phyloP scores from a whole-genome alignment of 2,329 filamentous ascomycete species.

The Pseudocercospora ulei region DNA sequence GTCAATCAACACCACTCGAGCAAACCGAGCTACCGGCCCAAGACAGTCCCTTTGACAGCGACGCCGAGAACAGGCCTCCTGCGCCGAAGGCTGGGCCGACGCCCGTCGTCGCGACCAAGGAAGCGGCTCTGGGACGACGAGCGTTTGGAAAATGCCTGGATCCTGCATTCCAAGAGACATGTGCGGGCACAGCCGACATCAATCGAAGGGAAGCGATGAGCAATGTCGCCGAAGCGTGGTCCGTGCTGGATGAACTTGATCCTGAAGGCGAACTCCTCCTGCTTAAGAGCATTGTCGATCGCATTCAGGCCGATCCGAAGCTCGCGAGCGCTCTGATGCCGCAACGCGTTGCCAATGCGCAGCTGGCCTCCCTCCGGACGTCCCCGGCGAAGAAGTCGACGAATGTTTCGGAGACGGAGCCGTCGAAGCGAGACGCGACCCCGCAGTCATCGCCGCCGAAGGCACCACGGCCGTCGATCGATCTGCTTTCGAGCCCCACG shows the following conservation, averaged over 20 bases:
- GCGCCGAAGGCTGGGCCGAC: conserved; percentile 25
- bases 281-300: conserved; percentile 65
- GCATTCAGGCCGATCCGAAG: conserved; percentile 59
- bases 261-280: conserved; percentile 84
- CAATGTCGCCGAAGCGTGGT: conserved; percentile 75
- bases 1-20: conserved; percentile 22
- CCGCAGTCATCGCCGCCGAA: conserved; percentile 28
- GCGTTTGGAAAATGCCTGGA: conserved; percentile 75
- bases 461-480: conserved; percentile 11
- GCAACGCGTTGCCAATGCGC: conserved; percentile 32
- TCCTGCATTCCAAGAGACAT: conserved; percentile 70
- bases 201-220: conserved; percentile 76
- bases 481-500: conserved; percentile 9
- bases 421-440: conserved; percentile 21
- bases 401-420: conserved; percentile 19
- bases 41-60: conserved; percentile 35
- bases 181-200: conserved; percentile 59
- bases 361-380: conserved; percentile 30
- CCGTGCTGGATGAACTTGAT: conserved; percentile 71
- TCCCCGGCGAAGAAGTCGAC: conserved; percentile 26
- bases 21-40: conserved; percentile 23
- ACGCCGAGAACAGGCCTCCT: conserved; percentile 57
- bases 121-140: conserved; percentile 69
- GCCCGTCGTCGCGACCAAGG: conserved; percentile 50
- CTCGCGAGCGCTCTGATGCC: conserved; percentile 44